These are phyloP conservation scores for Citrus hindsii DNA, from an alignment of 345 rosid genomes.

Conservation along the genomic window DNA sequence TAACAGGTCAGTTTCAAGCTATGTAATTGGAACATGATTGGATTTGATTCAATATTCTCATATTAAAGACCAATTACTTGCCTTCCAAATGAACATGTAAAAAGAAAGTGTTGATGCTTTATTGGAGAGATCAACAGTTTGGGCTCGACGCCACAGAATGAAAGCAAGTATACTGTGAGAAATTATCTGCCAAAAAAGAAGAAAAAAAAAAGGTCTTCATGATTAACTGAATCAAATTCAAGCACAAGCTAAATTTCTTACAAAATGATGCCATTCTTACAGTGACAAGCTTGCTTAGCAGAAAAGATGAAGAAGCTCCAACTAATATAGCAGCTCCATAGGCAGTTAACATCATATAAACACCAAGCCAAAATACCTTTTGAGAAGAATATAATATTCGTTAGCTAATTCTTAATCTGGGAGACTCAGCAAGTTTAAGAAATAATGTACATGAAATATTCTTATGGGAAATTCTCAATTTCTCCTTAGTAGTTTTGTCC, in stretches of 20 bases:
- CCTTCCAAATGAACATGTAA: constrained; percentile 40
- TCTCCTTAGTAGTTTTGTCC: no score
- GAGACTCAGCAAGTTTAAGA: no score
- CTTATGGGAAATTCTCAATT: no score
- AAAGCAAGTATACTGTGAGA: constrained; percentile 26
- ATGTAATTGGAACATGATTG: no score
- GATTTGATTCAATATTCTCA: neutral
- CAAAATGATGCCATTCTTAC: neutral
- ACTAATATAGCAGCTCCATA: constrained; percentile 25
- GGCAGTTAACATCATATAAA: constrained; percentile 22
- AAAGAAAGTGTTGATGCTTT: constrained; percentile 21
- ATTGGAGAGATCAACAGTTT: constrained; percentile 17
- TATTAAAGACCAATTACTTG: neutral
- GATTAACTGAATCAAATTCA: no score
- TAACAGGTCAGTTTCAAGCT: neutral
- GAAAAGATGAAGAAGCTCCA: constrained; percentile 24
- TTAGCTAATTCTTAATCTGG: neutral
- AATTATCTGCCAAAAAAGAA: no score
- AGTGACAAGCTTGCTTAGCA: constrained; percentile 18
- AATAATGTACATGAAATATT: no score
- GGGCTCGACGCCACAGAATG: constrained; percentile 21
- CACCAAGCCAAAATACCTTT: constrained; percentile 32
- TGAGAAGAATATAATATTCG: neutral
- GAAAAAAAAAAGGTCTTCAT: no score
- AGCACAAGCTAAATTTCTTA: no score